phyloP scores from a whole-genome alignment of 805 yeast genomes.

The Teunomyces tritomae region DNA sequence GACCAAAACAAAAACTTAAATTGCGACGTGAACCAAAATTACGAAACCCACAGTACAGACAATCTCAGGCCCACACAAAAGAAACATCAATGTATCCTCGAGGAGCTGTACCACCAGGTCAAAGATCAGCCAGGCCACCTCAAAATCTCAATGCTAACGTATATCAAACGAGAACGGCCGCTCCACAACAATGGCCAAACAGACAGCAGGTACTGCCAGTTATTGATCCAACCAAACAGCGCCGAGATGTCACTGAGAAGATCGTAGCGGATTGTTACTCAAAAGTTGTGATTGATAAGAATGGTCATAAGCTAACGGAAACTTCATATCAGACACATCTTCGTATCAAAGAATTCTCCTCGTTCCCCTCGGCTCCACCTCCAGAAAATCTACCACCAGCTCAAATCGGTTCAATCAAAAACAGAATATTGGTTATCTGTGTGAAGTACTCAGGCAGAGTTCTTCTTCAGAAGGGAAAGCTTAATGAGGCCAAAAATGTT shows the following conservation, averaged over 20 bases:
- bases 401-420: slow-evolving; percentile 44
- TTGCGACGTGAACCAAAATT: neutral
- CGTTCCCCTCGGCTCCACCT: slow-evolving; percentile 66
- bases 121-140: slow-evolving; percentile 3
- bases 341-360: slow-evolving; percentile 69
- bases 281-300: slow-evolving; percentile 21
- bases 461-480: slow-evolving; percentile 81
- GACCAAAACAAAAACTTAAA: slow-evolving; percentile 1
- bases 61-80: slow-evolving; percentile 1
- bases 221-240: slow-evolving; percentile 4
- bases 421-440: slow-evolving; percentile 59
- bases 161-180: neutral
- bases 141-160: neutral
- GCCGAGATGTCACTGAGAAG: slow-evolving; percentile 24
- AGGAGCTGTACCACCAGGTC: neutral
- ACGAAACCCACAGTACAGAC: neutral
- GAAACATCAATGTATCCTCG: slow-evolving; percentile 1
- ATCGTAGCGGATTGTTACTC: slow-evolving; percentile 39
- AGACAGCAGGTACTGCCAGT: slow-evolving; percentile 1
- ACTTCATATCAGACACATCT: slow-evolving; percentile 70
- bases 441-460: slow-evolving; percentile 66
- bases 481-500: slow-evolving; percentile 59
- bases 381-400: slow-evolving; percentile 49
- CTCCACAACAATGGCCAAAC: neutral
- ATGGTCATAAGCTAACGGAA: slow-evolving; percentile 23